phyloP scores from a whole-genome alignment of 2,329 filamentous ascomycete genomes.

The Pestalotiopsis sp. region DNA sequence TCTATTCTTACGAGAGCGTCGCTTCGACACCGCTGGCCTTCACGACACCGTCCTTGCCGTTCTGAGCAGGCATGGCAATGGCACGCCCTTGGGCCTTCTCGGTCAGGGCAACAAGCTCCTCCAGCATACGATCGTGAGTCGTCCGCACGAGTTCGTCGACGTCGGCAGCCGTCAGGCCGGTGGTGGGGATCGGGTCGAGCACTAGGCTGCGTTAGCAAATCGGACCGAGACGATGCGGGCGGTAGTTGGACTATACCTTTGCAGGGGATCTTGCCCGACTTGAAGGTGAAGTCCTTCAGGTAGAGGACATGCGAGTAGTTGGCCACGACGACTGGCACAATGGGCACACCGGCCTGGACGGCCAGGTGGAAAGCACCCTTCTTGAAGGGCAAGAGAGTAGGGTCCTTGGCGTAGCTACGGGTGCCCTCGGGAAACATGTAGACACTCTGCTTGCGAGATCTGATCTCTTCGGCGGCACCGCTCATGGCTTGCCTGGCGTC shows the following conservation, averaged over 20 bases:
- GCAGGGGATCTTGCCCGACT: constrained; percentile 70
- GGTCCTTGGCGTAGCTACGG: constrained; percentile 81
- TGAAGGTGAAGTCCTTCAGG: constrained; percentile 66
- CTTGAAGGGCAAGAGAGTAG: constrained; percentile 90
- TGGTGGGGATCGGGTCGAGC: constrained; percentile 78
- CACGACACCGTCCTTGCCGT: constrained; percentile 30
- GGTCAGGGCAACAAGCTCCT: constrained; percentile 60
- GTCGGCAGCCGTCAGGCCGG: constrained; percentile 72
- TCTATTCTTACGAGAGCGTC: constrained; percentile 20
- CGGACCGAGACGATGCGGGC: not conserved
- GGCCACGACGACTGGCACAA: constrained; percentile 82
- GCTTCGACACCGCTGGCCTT: constrained; percentile 34
- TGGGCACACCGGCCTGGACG: constrained; percentile 88
- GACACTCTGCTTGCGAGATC: constrained; percentile 70
- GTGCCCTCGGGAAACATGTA: constrained; percentile 94
- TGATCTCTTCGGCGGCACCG: constrained; percentile 81
- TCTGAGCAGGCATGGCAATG: constrained; percentile 26
- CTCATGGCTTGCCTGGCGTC: constrained; percentile 85
- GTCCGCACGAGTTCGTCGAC: constrained; percentile 72
- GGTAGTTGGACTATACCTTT: constrained; percentile 58
- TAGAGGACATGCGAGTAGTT: constrained; percentile 78
- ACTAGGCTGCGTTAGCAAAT: constrained; percentile 51
- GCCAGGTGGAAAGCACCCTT: constrained; percentile 98
- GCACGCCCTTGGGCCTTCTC: constrained; percentile 49
- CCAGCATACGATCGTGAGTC: constrained; percentile 76